These are phyloP conservation scores for Carex pumila DNA, from an alignment of 176 grass and related monocot species.

Conservation along the genomic window DNA sequence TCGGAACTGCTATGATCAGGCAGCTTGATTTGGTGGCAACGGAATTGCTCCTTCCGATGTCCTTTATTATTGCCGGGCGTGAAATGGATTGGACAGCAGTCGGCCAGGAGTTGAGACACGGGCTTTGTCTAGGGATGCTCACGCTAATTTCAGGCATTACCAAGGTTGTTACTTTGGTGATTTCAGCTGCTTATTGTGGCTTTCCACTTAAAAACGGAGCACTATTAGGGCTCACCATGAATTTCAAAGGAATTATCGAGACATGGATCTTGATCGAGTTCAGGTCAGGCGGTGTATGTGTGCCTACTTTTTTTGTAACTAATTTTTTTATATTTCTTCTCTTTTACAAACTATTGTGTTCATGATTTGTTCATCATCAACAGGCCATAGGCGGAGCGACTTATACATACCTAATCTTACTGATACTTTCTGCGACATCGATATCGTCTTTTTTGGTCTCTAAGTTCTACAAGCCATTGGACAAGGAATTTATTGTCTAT, in stretches of 20 bases:
- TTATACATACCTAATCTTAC: neutral
- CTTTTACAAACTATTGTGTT: neutral
- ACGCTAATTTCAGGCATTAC: neutral
- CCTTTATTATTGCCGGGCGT: neutral
- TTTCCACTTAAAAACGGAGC: neutral
- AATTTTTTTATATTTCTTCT: neutral
- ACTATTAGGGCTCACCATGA: slow-evolving; percentile 29
- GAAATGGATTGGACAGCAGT: neutral
- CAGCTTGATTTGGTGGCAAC: slow-evolving; percentile 13
- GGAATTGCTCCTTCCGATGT: slow-evolving; percentile 12
- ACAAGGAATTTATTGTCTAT: neutral
- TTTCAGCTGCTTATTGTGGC: neutral
- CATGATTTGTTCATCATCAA: neutral
- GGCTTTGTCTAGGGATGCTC: neutral
- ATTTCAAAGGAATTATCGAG: slow-evolving; percentile 27
- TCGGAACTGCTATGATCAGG: neutral
- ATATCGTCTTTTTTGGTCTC: slow-evolving; percentile 1
- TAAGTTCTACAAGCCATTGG: slow-evolving; percentile 25
- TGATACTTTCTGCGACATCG: neutral
- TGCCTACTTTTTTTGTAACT: neutral
- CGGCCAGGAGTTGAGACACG: neutral
- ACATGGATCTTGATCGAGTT: neutral
- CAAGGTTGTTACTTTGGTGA: neutral
- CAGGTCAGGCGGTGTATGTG: neutral
- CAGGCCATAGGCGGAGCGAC: neutral